A percentile compares a stretch with the other conserved stretches of the same genome.
Evolutionary conservation across 441 rosid species (phyloP).

Genomic region (Croton laevigatus): DNA sequence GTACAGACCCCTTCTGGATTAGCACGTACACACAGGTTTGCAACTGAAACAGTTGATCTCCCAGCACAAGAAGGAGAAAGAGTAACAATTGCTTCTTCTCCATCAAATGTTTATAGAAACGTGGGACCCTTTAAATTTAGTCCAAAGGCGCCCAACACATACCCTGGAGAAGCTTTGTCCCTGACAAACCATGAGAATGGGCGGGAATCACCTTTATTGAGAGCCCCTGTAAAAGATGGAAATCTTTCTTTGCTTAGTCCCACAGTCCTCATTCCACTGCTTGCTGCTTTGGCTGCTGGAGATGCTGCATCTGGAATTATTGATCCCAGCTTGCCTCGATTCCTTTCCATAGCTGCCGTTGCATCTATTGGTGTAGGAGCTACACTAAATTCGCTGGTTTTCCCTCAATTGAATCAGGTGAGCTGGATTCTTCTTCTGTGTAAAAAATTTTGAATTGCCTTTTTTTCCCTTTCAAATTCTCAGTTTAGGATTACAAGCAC

Average conservation of each 20-base stretch:
- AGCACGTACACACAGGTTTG: conserved; percentile 87
- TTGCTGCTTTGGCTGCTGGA: conserved; percentile 76
- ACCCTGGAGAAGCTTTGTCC: conserved; percentile 88
- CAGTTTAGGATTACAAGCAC: conserved; percentile 10
- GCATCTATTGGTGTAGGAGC: conserved; percentile 73
- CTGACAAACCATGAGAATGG: conserved; percentile 83
- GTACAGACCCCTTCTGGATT: conserved; percentile 83
- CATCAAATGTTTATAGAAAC: conserved; percentile 65
- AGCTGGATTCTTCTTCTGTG: conserved; percentile 10
- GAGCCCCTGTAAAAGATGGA: conserved; percentile 76
- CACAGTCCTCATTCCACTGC: conserved; percentile 55
- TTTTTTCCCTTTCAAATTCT: neutral
- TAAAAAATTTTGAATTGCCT: neutral
- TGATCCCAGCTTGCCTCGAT: conserved; percentile 86
- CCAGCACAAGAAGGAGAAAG: conserved; percentile 96
- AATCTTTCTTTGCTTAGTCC: conserved; percentile 57
- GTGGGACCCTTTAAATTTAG: conserved; percentile 79
- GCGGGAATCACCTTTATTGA: conserved; percentile 55
- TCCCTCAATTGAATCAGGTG: conserved; percentile 74
- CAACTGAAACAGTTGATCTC: conserved; percentile 84
- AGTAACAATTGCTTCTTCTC: conserved; percentile 84
- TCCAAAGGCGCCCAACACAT: conserved; percentile 67
- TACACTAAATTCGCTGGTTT: conserved; percentile 55
- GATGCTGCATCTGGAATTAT: conserved; percentile 84
- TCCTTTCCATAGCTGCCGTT: conserved; percentile 70